A percentile compares a stretch with the other conserved stretches of the same genome.
Conservation (phyloP, 768 basidiomycete species). For the Suillus subalutaceus region DNA sequence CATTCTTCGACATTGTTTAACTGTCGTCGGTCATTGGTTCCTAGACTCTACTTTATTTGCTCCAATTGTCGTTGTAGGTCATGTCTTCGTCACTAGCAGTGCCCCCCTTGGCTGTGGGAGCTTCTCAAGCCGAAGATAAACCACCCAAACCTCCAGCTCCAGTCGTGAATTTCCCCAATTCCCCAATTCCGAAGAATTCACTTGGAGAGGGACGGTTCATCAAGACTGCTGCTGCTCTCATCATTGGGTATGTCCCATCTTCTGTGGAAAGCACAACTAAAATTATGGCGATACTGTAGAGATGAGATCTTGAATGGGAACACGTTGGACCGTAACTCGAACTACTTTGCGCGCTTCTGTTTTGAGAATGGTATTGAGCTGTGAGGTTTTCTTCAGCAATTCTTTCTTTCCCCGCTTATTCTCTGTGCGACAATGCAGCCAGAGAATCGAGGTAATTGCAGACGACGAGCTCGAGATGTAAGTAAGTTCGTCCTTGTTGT, state of each 20-base stretch:
- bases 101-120: background rate
- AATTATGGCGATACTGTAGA: constrained; percentile 38
- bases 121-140: background rate
- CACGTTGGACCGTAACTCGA: constrained; percentile 80
- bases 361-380: constrained; percentile 87
- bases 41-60: background rate
- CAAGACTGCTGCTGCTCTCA: constrained; percentile 70
- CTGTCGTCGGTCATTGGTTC: background rate
- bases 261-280: background rate
- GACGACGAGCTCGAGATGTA: constrained; percentile 90
- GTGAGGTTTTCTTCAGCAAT: constrained; percentile 41
- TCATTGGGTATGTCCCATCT: constrained; percentile 64
- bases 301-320: constrained; percentile 95
- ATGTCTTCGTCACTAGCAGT: background rate
- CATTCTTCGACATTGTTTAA: background rate
- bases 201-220: constrained; percentile 74
- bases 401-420: constrained; percentile 2
- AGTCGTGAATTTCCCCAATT: constrained; percentile 45
- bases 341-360: constrained; percentile 86
- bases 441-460: constrained; percentile 88
- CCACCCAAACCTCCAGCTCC: background rate
- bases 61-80: background rate
- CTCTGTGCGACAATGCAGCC: constrained; percentile 46
- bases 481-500: background rate
- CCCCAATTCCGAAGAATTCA: constrained; percentile 64